These are phyloP conservation scores for Cylindrotheca fusiformis DNA, from an alignment of 108 stramenopile genomes.

Conservation along the genomic window DNA sequence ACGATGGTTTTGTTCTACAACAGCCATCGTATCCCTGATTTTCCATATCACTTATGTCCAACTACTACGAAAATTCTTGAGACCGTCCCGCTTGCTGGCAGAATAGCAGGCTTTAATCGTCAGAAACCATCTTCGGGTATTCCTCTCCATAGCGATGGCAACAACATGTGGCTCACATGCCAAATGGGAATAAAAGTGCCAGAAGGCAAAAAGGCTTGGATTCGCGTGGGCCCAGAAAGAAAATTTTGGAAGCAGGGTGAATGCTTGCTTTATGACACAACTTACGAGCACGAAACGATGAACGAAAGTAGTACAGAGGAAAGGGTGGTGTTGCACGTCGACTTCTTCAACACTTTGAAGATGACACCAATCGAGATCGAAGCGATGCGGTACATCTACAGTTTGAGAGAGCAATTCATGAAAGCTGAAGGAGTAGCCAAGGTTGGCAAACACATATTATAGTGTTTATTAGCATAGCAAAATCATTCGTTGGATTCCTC, in stretches of 20 bases:
- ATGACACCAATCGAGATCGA: slow-evolving; percentile 80
- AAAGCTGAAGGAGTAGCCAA: slow-evolving; percentile 86
- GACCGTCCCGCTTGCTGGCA: slow-evolving; percentile 76
- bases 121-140: slow-evolving; percentile 78
- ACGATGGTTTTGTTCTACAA: slow-evolving; percentile 85
- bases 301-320: slow-evolving; percentile 72
- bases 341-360: slow-evolving; percentile 81
- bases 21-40: slow-evolving; percentile 78
- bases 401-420: slow-evolving; percentile 81
- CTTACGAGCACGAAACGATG: slow-evolving; percentile 81
- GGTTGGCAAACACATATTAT: slow-evolving; percentile 79
- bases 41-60: slow-evolving; percentile 86
- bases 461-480: slow-evolving; percentile 3
- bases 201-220: slow-evolving; percentile 49
- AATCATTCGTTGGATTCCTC: background rate
- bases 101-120: slow-evolving; percentile 66
- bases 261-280: slow-evolving; percentile 84
- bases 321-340: slow-evolving; percentile 83
- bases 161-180: slow-evolving; percentile 88
- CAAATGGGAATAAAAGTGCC: slow-evolving; percentile 77
- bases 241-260: slow-evolving; percentile 61
- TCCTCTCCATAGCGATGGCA: slow-evolving; percentile 80
- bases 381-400: slow-evolving; percentile 84
- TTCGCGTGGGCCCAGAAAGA: slow-evolving; percentile 77
- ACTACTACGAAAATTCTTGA: slow-evolving; percentile 76